Evolutionary conservation across 495 filamentous ascomycete species (phyloP), one percentile per base, ranked within the genome.

Genomic region (Tuber aestivum): DNA sequence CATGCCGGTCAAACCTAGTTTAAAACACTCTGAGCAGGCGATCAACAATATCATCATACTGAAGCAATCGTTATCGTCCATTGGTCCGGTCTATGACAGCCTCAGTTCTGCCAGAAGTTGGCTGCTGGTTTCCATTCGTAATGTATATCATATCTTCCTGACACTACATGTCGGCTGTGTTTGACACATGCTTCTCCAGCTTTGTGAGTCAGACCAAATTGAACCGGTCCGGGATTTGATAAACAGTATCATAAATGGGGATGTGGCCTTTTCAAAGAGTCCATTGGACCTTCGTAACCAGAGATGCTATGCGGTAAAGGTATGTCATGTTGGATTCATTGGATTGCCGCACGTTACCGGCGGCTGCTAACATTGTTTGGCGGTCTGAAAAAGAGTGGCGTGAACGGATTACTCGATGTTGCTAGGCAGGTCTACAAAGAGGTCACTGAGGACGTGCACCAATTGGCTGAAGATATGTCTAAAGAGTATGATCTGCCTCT

Each of bases 231-330:
- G 91, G 72, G 83, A 86, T 12, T 79, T 93, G 3, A 94, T 98
- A 73, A 85, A 89, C 70, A 83, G 85, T 41, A 90, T 89, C 0
- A 91, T 99, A 78, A 97, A 98, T 75, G 89, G 92, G 70, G 91
- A 95, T 83, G 91, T 92, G 1, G 87, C 87, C 5, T 97, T 92
- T 80, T 90, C 93, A 77, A 93, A 88, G 71, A 89, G 90, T 61
- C 93, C 95, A 4, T 87, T 98, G 16, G 95, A 97, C 76, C 86
- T 97, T 72, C 89, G 94, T 72, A 96, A 97, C 79, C 96, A 99
- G 83, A 87, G 95, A 70, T 94, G 93, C 20, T 97, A 97, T 84
- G 95, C 95, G 72, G 89, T 99, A 50, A 95, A 92, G 86, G 93
- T 93, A 79, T 75, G 78, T 79, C 10, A 42, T 14, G 20, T 6